These are phyloP conservation scores for Dendrobium catenatum DNA, from an alignment of 106 monocot species.

Conservation along the genomic window DNA sequence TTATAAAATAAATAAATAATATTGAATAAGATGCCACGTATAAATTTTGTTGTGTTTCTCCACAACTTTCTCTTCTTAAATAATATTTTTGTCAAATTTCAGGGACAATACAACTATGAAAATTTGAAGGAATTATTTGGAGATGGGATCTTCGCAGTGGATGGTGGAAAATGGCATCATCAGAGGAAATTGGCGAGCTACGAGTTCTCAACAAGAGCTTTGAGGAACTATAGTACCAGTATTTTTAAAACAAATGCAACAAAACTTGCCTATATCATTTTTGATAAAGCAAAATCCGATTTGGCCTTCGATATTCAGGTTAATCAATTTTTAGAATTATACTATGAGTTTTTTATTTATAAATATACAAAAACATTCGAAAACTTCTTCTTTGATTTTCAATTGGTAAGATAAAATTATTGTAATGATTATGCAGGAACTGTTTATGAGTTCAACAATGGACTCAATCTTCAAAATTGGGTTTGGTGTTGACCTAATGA, in stretches of 20 bases:
- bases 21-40: no score
- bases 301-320: no score
- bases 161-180: slow-evolving; percentile 18
- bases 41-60: no score
- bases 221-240: background rate
- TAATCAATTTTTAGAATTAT: slow-evolving; percentile 17
- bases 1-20: no score
- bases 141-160: slow-evolving; percentile 12
- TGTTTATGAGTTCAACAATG: slow-evolving; percentile 21
- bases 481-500: slow-evolving; percentile 11
- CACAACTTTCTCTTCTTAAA: no score
- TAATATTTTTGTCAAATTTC: background rate
- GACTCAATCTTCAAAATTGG: slow-evolving; percentile 24
- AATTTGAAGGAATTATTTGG: slow-evolving; percentile 6
- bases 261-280: slow-evolving; percentile 6
- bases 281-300: background rate
- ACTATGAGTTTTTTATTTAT: background rate
- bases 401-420: background rate
- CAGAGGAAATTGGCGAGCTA: slow-evolving; percentile 16
- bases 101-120: background rate
- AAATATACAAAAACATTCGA: background rate
- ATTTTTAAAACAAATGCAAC: slow-evolving; percentile 26
- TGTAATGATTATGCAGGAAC: slow-evolving; percentile 2
- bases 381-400: background rate
- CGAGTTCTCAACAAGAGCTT: slow-evolving; percentile 13